Percentiles rank a stretch among this genome's conserved stretches.
Evolutionary conservation across 2,329 filamentous ascomycete genomes (phyloP).

Genomic region (Trichoderma gracile): DNA sequence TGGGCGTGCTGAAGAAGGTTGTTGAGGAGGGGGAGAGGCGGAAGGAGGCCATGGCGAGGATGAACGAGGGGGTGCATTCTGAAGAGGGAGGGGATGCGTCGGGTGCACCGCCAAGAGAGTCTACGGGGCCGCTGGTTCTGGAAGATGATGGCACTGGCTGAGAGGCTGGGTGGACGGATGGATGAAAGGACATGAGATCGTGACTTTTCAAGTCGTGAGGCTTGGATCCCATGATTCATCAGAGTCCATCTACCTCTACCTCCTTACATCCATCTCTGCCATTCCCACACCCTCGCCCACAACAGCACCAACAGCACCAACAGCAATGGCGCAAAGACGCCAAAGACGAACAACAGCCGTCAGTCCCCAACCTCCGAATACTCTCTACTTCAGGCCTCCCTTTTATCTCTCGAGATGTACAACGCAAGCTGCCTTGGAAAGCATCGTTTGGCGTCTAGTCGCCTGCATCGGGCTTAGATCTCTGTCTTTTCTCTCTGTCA

Average conservation of each 20-base stretch:
- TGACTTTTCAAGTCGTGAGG: no score
- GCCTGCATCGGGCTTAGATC: constrained; percentile 13
- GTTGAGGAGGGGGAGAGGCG: constrained; percentile 54
- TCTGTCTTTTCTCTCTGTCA: no score
- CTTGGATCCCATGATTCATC: no score
- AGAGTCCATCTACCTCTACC: no score
- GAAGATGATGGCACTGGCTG: no score
- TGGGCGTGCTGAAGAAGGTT: constrained; percentile 56
- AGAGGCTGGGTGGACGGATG: no score
- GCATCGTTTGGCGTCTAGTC: constrained; percentile 22
- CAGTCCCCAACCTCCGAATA: neutral
- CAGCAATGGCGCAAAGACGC: neutral
- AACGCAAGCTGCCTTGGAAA: neutral
- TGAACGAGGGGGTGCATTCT: constrained; percentile 20
- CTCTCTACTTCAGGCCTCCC: neutral
- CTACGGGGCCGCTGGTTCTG: neutral
- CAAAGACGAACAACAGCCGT: neutral
- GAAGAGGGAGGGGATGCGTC: neutral
- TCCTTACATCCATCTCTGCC: no score
- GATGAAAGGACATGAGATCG: no score
- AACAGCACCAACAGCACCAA: neutral
- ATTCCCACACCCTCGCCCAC: neutral
- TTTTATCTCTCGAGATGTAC: neutral
- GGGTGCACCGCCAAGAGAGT: neutral
- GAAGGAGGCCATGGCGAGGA: constrained; percentile 32